These are phyloP conservation scores for Pseudopyricularia javanii DNA, from an alignment of 2,329 filamentous ascomycete genomes.

Conservation along the genomic window DNA sequence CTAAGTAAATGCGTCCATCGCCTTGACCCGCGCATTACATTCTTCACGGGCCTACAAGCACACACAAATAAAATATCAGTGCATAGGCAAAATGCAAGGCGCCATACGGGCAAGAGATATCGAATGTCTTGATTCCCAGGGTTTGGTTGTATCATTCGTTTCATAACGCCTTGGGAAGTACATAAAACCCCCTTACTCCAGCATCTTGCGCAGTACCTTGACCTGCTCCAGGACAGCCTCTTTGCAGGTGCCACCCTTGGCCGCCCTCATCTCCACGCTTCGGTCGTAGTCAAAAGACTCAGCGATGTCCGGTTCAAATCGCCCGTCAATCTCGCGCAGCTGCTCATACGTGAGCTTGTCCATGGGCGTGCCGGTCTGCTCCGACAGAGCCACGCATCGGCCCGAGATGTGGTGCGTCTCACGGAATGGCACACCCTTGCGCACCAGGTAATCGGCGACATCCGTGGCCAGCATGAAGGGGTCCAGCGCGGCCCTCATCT, in stretches of 20 bases:
- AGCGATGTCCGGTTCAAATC: conserved; percentile 61
- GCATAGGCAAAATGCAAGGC: too few relatives aligned
- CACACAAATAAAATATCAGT: too few relatives aligned
- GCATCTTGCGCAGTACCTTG: conserved; percentile 8
- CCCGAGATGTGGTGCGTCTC: conserved; percentile 77
- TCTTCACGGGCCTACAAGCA: too few relatives aligned
- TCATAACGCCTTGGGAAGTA: too few relatives aligned
- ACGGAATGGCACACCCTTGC: conserved; percentile 66
- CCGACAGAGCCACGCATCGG: conserved; percentile 59
- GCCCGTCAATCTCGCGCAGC: conserved; percentile 52
- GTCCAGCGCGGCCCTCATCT: conserved; percentile 68
- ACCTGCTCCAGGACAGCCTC: conserved; percentile 17
- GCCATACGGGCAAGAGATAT: too few relatives aligned
- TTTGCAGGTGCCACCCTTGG: conserved; percentile 68
- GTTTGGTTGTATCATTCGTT: too few relatives aligned
- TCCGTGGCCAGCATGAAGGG: conserved; percentile 75
- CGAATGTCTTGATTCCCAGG: too few relatives aligned
- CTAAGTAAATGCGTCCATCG: too few relatives aligned
- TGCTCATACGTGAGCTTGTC: conserved; percentile 56
- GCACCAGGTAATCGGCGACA: conserved; percentile 54
- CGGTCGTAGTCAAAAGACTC: conserved; percentile 69
- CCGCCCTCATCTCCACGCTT: conserved; percentile 67
- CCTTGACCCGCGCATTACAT: too few relatives aligned
- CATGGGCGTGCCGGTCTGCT: conserved; percentile 56
- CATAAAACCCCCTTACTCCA: conserved; percentile 1